Percentiles rank a stretch among this genome's conserved stretches.
Evolutionary conservation across 2,329 filamentous ascomycete species (phyloP).

Genomic region (Xylariaceae sp.): DNA sequence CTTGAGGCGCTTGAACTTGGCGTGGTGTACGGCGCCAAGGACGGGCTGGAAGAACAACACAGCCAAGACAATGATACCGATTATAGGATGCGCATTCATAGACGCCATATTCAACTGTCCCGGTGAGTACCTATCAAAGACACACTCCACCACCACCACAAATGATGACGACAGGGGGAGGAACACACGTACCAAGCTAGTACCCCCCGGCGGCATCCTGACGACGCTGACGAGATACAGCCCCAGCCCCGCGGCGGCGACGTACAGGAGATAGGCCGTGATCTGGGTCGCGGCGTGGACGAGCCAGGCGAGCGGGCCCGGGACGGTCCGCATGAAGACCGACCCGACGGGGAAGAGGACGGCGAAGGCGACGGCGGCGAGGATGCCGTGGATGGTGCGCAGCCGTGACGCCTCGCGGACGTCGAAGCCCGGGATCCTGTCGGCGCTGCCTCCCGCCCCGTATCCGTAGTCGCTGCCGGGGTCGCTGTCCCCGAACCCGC

Average conservation of each 20-base stretch:
- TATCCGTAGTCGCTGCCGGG: background rate
- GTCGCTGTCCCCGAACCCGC: background rate
- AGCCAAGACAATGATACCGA: constrained; percentile 47
- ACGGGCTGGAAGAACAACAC: constrained; percentile 46
- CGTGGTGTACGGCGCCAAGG: constrained; percentile 48
- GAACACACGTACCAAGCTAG: constrained; percentile 37
- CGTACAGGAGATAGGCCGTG: constrained; percentile 41
- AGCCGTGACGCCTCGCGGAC: constrained; percentile 33
- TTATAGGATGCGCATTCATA: constrained; percentile 48
- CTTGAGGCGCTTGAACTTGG: constrained; percentile 40
- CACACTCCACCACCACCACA: no score
- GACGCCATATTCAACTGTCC: constrained; percentile 35
- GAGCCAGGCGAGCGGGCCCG: constrained; percentile 41
- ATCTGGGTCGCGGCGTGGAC: constrained; percentile 45
- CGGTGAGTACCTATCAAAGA: background rate
- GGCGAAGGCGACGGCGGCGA: constrained; percentile 46
- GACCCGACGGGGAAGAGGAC: constrained; percentile 49
- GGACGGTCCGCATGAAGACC: constrained; percentile 44
- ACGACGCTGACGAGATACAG: constrained; percentile 44
- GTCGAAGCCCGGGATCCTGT: constrained; percentile 31
- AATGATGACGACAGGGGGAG: background rate
- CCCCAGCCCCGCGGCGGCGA: constrained; percentile 46
- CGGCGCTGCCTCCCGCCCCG: background rate
- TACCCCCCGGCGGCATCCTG: constrained; percentile 34
- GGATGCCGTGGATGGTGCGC: constrained; percentile 45